Base-by-base conservation (phyloP, 108 stramenopile species). In the Nitzschia sp. region DNA sequence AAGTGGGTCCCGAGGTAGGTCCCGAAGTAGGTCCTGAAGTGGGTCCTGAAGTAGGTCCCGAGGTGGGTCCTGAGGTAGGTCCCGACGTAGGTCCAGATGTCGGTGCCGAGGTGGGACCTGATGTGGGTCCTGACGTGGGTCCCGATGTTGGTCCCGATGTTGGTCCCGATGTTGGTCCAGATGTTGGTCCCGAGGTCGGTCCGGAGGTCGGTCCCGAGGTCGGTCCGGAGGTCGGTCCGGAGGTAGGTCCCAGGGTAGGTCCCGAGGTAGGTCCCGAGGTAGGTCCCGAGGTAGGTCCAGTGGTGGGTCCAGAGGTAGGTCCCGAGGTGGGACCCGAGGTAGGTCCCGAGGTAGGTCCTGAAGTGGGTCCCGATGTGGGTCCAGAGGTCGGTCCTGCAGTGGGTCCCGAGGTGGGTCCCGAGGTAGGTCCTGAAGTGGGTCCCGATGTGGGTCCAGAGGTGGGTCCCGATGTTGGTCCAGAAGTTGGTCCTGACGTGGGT, bases 31-130 rank as follows among this genome's bases (percentile, higher is more conserved):
- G 56, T 9, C 56, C 56, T 22, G 56, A 29, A 9, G 56, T 30
- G 9, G 56, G 56, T 57, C 56, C 56, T 9, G 56, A 8, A 17
- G 56, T 57, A 17, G 70, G 70, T 30, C 66, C 53, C 33, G 29
- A 4, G 35, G 53, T 67, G 32, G 66, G 66, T 36, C 29, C 53
- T 41, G 59, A 32, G 11, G 68, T 69, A 30, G 68, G 68, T 35
- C 66, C 66, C 11, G 61, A 62, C 3, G 61, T 62, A 16, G 66
- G 58, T 31, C 38, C 38, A 52, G 50, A 22, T 29, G 68, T 41
- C 31, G 68, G 68, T 16, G 28, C 54, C 15, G 52, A 11, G 0
- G 65, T 34, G 17, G 65, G 69, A 19, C 59, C 69, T 13, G 47
- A 0, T 4, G 69, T 11, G 5, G 31, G 31, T 8, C 48, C 48